Base-by-base conservation (phyloP, 306 rosid genomes). In the Castanopsis chinensis region DNA sequence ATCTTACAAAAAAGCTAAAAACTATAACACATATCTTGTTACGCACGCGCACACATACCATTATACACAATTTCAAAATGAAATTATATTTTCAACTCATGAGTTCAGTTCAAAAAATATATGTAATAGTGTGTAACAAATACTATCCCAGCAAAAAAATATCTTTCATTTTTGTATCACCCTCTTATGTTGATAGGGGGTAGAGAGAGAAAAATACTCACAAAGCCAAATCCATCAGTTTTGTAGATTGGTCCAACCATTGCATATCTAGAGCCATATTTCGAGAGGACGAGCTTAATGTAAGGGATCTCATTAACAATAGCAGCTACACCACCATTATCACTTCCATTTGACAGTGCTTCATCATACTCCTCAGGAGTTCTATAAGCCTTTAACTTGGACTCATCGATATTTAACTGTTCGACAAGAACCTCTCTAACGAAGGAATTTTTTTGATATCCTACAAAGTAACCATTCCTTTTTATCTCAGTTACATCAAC, bases 201-300 rank as follows among this genome's bases (percentile, higher is more conserved):
- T 8, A 43, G 52, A 45, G 52, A 45, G 52, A 45, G 52, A 45
- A 11, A 45, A 11, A 45, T 9, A 32, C 81, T 79, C 59, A 77
- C 88, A 43, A 85, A 78, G 25, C 83, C 83, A 77, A 78, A 85
- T 14, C 88, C 83, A 30, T 72, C 32, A n/a, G 83, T 51, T 69
- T 55, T 77, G 25, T 30, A 77, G 33, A 82, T 73, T n/a, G 72
- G 78, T 59, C 76, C 85, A 5, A 80, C 78, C 14, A 61, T 37
- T 7, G 78, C 81, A 41, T 85, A 77, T 49, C 72, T 71, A 33
- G 78, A 69, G 63, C 76, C 61, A n/a, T 76, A 72, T 18, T 28
- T 69, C 0, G 75, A 14, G 11, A 68, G 80, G 14, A 80, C 32
- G 32, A 73, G 10, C 35, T 69, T 75, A 0, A 57, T 2, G 30